Evolutionary conservation across 1,139 yeast species (phyloP).

Genomic region (Yamadazyma atlantica): DNA sequence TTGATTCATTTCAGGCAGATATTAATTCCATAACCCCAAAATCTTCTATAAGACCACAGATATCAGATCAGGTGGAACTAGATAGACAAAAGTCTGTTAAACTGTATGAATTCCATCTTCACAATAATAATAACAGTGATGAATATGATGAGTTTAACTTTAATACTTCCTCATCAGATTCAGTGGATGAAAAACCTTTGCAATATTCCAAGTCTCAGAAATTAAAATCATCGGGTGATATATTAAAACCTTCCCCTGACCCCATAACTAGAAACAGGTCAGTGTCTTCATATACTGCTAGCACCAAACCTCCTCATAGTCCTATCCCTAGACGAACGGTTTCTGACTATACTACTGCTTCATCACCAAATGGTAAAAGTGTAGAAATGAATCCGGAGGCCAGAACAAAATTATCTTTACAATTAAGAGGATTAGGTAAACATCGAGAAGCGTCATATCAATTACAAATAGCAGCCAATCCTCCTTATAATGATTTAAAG

Average conservation of each 20-base stretch:
- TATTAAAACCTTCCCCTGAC: not conserved
- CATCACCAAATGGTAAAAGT: slow-evolving; percentile 10
- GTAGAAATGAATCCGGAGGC: slow-evolving; percentile 36
- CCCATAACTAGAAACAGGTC: slow-evolving; percentile 1
- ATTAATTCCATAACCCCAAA: slow-evolving; percentile 1
- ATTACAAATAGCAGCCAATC: slow-evolving; percentile 59
- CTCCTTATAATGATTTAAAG: slow-evolving; percentile 53
- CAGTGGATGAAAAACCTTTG: slow-evolving; percentile 2
- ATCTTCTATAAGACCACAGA: not conserved
- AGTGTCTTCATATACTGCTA: not conserved
- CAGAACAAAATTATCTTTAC: slow-evolving; percentile 52
- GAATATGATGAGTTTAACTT: slow-evolving; percentile 19
- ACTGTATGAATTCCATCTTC: no score
- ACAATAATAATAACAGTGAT: no score
- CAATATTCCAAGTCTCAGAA: slow-evolving; percentile 1
- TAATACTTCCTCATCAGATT: slow-evolving; percentile 12
- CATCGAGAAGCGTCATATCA: slow-evolving; percentile 71
- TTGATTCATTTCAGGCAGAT: slow-evolving; percentile 30
- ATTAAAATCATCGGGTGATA: not conserved
- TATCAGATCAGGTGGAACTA: not conserved
- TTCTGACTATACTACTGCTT: slow-evolving; percentile 12
- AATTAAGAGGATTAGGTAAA: slow-evolving; percentile 57
- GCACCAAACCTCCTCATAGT: slow-evolving; percentile 1
- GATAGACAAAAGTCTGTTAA: not conserved
- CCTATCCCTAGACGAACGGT: slow-evolving; percentile 14